These are phyloP conservation scores for Podospora conica DNA, from an alignment of 495 filamentous ascomycete species.

Conservation along the genomic window DNA sequence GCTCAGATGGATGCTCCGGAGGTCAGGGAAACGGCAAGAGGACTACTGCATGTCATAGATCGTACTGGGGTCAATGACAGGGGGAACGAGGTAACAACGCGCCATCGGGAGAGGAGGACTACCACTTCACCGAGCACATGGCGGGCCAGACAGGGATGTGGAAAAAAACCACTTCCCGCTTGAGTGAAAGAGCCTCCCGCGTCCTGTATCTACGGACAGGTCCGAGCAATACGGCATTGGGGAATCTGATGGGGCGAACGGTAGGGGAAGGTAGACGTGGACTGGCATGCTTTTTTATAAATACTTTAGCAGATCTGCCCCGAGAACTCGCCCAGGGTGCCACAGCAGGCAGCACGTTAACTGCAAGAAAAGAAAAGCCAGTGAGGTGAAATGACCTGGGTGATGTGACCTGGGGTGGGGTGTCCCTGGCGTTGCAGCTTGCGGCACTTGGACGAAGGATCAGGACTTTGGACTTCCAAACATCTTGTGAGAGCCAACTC, in stretches of 20 bases:
- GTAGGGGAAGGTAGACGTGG: background rate
- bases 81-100: constrained; percentile 15
- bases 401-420: no score
- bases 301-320: background rate
- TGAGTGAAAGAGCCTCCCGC: background rate
- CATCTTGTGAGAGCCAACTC: background rate
- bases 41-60: constrained; percentile 27
- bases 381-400: background rate
- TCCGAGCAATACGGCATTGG: background rate
- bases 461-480: background rate
- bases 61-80: constrained; percentile 12
- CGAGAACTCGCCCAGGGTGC: background rate
- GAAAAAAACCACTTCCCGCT: constrained; percentile 8
- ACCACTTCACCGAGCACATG: constrained; percentile 14
- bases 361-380: background rate
- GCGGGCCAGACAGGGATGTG: constrained; percentile 19
- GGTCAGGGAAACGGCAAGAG: constrained; percentile 7
- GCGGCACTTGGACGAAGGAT: background rate
- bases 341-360: constrained; percentile 3
- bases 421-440: background rate
- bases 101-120: constrained; percentile 16
- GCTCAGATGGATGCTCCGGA: constrained; percentile 11
- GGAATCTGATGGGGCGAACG: background rate
- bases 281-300: background rate
- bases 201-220: background rate